These are phyloP conservation scores for Gracilaria gracilis DNA, from an alignment of 23 red algal genomes.

Conservation along the genomic window DNA sequence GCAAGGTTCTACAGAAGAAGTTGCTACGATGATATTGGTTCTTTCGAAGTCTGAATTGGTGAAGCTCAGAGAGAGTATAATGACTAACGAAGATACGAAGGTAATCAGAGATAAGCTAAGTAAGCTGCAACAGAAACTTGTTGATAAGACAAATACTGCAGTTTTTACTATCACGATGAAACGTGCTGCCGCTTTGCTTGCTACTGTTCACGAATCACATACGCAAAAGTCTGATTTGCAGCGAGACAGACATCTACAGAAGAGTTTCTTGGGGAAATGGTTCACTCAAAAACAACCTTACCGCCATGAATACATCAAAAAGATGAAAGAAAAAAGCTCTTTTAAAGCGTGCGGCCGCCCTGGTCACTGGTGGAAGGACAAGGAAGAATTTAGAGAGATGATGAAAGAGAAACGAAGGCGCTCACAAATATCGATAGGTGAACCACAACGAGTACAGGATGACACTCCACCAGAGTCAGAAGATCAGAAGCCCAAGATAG, in stretches of 20 bases:
- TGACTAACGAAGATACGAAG: not conserved
- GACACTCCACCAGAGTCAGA: not conserved
- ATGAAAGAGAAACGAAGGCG: not conserved
- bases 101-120: no score
- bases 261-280: not conserved
- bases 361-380: constrained; percentile 43
- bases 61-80: not conserved
- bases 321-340: constrained; percentile 16
- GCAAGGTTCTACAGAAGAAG: not conserved
- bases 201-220: no score
- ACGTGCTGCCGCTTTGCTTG: no score
- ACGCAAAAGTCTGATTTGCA: not conserved
- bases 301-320: not conserved
- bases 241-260: not conserved
- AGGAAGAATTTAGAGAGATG: not conserved
- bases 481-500: not conserved
- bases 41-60: not conserved
- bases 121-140: no score
- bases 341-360: constrained; percentile 12
- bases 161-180: no score
- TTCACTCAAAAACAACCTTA: not conserved
- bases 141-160: no score
- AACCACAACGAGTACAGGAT: not conserved
- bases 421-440: not conserved
- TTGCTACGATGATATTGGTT: not conserved